phyloP scores from a whole-genome alignment of 1,284 basidiomycete genomes.

The Cutaneotrichosporon sp. region DNA sequence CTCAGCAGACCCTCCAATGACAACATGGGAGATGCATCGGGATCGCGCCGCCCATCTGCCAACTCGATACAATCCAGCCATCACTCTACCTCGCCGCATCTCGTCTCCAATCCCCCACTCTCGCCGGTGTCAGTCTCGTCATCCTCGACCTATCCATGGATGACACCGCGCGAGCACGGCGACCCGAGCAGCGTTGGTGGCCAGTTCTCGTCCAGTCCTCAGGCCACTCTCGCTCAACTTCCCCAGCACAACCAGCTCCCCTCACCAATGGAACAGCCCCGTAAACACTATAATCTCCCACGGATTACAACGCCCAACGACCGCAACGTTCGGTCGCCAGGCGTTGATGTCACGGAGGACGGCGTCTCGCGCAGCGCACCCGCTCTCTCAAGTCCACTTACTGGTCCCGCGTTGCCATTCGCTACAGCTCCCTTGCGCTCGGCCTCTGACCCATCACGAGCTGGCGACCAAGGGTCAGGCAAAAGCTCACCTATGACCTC shows the following conservation, averaged over 20 bases:
- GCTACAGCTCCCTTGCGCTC: constrained; percentile 35
- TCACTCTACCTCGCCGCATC: constrained; percentile 8
- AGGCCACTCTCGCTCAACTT: neutral
- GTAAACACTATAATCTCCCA: constrained; percentile 26
- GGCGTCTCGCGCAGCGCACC: constrained; percentile 37
- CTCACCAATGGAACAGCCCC: neutral
- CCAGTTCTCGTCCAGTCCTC: constrained; percentile 12
- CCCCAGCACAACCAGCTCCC: constrained; percentile 12
- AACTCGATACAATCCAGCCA: constrained; percentile 10
- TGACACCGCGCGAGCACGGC: constrained; percentile 12
- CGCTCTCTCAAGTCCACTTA: constrained; percentile 15
- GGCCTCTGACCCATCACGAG: constrained; percentile 26
- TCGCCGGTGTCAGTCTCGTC: constrained; percentile 31
- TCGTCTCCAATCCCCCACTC: neutral
- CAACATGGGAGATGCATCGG: constrained; percentile 4
- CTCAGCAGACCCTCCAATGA: constrained; percentile 3
- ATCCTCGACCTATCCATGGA: constrained; percentile 24
- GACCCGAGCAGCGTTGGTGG: constrained; percentile 6
- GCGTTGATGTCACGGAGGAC: constrained; percentile 10
- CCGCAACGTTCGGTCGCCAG: neutral
- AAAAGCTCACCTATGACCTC: constrained; percentile 30
- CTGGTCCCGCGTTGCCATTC: constrained; percentile 8
- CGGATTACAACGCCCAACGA: constrained; percentile 28
- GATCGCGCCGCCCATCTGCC: constrained; percentile 9
- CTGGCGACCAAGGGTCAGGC: constrained; percentile 23